Percentiles rank a stretch among this genome's conserved stretches.
Conservation (phyloP, 768 basidiomycete species). For the Tylopilus rubrobrunneus region DNA sequence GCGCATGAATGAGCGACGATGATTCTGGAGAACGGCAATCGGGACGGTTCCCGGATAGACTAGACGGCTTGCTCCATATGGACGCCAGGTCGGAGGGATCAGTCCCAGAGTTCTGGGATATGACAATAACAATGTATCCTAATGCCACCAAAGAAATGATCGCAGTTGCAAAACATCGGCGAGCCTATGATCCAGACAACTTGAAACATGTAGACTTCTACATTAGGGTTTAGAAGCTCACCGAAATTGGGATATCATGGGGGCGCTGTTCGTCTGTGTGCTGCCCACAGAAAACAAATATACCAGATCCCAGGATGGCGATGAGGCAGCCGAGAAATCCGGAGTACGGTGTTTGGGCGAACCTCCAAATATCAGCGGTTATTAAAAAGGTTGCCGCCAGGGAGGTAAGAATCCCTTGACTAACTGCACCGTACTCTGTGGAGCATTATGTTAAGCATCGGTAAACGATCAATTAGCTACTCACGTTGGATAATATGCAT, state of each 20-base stretch:
- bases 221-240: constrained; percentile 2
- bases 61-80: neutral
- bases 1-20: constrained; percentile 16
- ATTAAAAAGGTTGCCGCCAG: constrained; percentile 8
- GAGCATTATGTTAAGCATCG: neutral
- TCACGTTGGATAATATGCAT: constrained; percentile 24
- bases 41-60: neutral
- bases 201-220: neutral
- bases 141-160: neutral
- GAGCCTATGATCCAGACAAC: neutral
- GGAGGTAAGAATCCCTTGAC: constrained; percentile 17
- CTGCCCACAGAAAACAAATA: neutral
- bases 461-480: constrained; percentile 2
- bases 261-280: neutral
- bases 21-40: constrained; percentile 18
- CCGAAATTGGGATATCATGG: constrained; percentile 10
- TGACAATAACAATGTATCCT: constrained; percentile 5
- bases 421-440: constrained; percentile 30
- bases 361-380: constrained; percentile 8
- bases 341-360: constrained; percentile 5
- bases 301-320: constrained; percentile 9
- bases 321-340: constrained; percentile 17
- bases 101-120: neutral
- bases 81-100: constrained; percentile 2
- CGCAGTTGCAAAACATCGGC: constrained; percentile 3